Percentiles rank a stretch among this genome's conserved stretches.
Conservation (phyloP, 805 yeast genomes). For the Metschnikowia gelsemii region DNA sequence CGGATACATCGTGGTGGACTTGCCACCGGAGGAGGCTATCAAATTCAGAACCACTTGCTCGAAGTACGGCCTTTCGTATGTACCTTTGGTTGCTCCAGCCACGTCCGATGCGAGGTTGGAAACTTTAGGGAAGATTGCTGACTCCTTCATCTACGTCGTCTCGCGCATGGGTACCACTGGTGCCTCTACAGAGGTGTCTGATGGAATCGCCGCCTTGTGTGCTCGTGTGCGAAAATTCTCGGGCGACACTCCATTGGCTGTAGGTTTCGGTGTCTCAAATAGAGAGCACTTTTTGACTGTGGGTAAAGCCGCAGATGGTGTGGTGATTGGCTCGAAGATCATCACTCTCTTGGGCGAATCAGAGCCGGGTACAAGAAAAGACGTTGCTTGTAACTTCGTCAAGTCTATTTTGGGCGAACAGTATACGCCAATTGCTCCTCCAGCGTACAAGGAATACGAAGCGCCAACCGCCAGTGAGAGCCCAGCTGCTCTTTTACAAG, state of each 20-base stretch:
- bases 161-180: constrained; percentile 99
- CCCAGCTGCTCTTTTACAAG: constrained; percentile 45
- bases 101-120: constrained; percentile 88
- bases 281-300: constrained; percentile 84
- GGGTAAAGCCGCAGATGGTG: constrained; percentile 86
- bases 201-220: constrained; percentile 65
- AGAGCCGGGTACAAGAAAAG: constrained; percentile 57
- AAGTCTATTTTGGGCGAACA: constrained; percentile 65
- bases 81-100: constrained; percentile 95
- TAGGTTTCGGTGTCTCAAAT: constrained; percentile 95
- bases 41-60: constrained; percentile 75
- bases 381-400: constrained; percentile 65
- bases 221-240: constrained; percentile 72
- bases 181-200: constrained; percentile 63
- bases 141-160: constrained; percentile 93
- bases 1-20: constrained; percentile 91
- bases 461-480: constrained; percentile 25
- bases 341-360: constrained; percentile 69
- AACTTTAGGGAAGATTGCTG: constrained; percentile 80
- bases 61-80: constrained; percentile 69
- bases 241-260: constrained; percentile 72
- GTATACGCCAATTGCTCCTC: constrained; percentile 31
- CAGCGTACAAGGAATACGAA: constrained; percentile 21
- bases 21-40: constrained; percentile 97
- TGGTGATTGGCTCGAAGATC: constrained; percentile 89